Base-by-base conservation (phyloP, 2,329 filamentous ascomycete genomes). In the Beauveria sp. region DNA sequence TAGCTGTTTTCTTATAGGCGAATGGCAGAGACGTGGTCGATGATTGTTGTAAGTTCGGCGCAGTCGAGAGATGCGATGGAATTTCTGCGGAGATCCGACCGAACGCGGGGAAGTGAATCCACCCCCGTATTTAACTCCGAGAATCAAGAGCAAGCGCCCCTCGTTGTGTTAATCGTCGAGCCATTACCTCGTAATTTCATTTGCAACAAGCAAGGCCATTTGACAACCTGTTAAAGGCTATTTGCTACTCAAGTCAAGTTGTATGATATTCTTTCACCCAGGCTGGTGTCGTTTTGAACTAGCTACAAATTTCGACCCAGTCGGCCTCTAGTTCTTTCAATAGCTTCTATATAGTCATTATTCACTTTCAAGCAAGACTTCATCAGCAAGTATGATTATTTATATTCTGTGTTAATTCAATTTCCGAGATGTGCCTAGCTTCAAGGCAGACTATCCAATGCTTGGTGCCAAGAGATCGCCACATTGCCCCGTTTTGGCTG, bases 81-180 rank as follows among this genome's bases (percentile, higher is more conserved):
- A 54, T 20, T 41, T 37, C 20, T 53, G 56, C 40, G 56, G 48
- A 59, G 55, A 58, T 58, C 18, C 55, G 55, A 58, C 34, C 12
- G 12, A 51, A 43, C 34, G 10, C 26, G 55, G 41, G 55, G 55
- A 47, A 47, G 43, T 18, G 46, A 58, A 58, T 18, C 46, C 46
- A 58, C 55, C 20, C 30, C 12, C 8, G 6, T 44, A 20, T 22
- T 12, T 58, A 51, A 51, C 55, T 58, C 34, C 22, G 55, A 51
- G 55, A 30, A 30, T 58, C n/a, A 37, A 10, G 26, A 20, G 3
- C 41, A 5, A 37, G 14, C 34, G 55, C 30, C n/a, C 16, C 46
- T 51, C 18, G 55, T 18, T 18, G 34, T 30, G 18, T 44, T 43
- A 9, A 20, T 22, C 1, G 30, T 22, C 40, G 37, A 16, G 20